A percentile compares a stretch with the other conserved stretches of the same genome.
Conservation (phyloP, 306 rosid genomes). For the cucumber (Cucumis sativus) region DNA sequence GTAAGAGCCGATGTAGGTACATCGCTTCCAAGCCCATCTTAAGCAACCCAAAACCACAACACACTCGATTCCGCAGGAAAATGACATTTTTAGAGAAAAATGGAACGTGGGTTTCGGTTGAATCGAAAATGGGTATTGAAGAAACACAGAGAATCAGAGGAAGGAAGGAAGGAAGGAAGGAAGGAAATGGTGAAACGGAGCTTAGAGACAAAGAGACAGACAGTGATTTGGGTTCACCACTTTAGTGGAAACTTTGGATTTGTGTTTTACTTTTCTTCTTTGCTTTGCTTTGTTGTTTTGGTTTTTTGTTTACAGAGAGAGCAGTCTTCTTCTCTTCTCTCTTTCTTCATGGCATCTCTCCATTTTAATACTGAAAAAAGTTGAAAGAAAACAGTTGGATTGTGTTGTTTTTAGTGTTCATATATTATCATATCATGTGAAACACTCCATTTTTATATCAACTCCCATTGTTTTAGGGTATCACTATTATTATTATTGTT, state of each 20-base stretch:
- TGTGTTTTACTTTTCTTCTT: too few relatives aligned
- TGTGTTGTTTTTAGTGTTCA: too few relatives aligned
- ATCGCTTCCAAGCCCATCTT: constrained; percentile 93
- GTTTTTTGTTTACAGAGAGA: background rate
- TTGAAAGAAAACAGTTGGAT: too few relatives aligned
- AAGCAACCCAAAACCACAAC: constrained; percentile 55
- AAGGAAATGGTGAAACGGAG: background rate
- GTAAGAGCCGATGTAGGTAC: constrained; percentile 70
- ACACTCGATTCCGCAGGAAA: constrained; percentile 66
- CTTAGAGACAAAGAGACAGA: background rate
- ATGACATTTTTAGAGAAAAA: constrained; percentile 33
- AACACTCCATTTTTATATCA: too few relatives aligned
- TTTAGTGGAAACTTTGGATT: background rate
- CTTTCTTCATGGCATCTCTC: background rate
- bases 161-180: background rate
- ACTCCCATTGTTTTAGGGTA: background rate
- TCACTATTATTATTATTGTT: too few relatives aligned
- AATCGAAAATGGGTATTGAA: background rate
- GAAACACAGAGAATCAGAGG: background rate
- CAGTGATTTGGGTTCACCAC: background rate
- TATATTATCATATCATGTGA: too few relatives aligned
- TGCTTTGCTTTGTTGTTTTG: background rate
- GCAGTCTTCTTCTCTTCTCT: background rate
- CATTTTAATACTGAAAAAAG: background rate
- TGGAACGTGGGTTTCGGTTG: background rate